Evolutionary conservation across 1,139 yeast species (phyloP).

Genomic region (Komagataea norvegica): DNA sequence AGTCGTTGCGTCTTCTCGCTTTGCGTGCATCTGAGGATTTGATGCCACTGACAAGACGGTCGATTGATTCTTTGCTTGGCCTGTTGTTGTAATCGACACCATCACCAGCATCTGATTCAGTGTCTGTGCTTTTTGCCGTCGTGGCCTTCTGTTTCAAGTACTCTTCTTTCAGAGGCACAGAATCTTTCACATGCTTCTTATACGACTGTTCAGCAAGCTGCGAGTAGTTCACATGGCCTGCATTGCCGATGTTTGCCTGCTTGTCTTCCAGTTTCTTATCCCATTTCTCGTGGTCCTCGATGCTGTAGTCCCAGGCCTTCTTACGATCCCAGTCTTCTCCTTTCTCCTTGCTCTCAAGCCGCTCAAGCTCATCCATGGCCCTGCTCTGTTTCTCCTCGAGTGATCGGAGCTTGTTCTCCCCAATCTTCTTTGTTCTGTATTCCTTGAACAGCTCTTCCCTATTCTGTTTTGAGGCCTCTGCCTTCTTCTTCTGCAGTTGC

Average conservation of each 20-base stretch:
- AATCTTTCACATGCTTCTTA: slow-evolving; percentile 27
- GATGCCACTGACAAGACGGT: slow-evolving; percentile 37
- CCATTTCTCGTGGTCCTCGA: slow-evolving; percentile 70
- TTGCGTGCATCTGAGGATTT: slow-evolving; percentile 28
- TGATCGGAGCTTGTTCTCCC: slow-evolving; percentile 27
- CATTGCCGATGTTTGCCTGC: slow-evolving; percentile 17
- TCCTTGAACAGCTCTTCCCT: slow-evolving; percentile 39
- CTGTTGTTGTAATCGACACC: slow-evolving; percentile 22
- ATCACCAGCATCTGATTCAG: slow-evolving; percentile 20
- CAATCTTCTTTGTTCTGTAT: slow-evolving; percentile 33
- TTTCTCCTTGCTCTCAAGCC: slow-evolving; percentile 34
- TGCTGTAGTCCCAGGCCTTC: slow-evolving; percentile 56
- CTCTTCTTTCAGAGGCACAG: too few relatives aligned
- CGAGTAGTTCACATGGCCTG: slow-evolving; percentile 31
- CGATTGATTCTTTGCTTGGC: slow-evolving; percentile 38
- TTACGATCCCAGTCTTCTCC: slow-evolving; percentile 40
- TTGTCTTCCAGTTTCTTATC: slow-evolving; percentile 37
- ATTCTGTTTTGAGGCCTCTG: slow-evolving; percentile 33
- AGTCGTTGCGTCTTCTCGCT: slow-evolving; percentile 33
- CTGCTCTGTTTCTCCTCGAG: slow-evolving; percentile 31
- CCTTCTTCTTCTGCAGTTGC: slow-evolving; percentile 28
- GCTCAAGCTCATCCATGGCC: slow-evolving; percentile 37
- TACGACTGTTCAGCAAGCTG: slow-evolving; percentile 46
- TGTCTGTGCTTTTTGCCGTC: slow-evolving; percentile 16
- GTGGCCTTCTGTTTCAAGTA: slow-evolving; percentile 30